These are phyloP conservation scores for Taphrina wiesneri DNA, from an alignment of 1,139 yeast genomes.

Conservation along the genomic window DNA sequence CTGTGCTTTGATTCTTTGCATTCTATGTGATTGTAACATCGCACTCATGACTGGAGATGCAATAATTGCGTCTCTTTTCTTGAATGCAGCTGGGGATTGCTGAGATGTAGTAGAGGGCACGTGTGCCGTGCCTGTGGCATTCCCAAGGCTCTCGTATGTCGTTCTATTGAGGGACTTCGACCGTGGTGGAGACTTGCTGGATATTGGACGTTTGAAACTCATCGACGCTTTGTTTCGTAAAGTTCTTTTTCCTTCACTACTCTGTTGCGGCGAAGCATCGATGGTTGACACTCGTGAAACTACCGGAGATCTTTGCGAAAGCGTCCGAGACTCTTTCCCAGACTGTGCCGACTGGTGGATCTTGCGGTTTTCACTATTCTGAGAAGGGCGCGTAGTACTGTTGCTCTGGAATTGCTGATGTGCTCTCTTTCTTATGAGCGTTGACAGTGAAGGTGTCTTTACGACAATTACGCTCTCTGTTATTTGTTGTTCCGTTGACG, in stretches of 20 bases:
- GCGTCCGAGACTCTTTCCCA: background rate
- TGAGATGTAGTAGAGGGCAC: background rate
- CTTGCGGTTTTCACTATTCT: background rate
- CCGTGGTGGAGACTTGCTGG: background rate
- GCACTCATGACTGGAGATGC: constrained; percentile 29
- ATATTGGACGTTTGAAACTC: background rate
- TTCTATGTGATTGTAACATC: constrained; percentile 1
- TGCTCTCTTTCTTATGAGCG: constrained; percentile 8
- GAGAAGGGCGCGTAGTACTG: background rate
- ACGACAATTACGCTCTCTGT: background rate
- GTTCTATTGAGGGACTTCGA: background rate
- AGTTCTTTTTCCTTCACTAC: background rate
- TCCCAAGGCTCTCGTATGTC: background rate
- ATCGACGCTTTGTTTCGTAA: background rate
- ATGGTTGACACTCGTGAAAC: background rate
- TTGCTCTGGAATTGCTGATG: constrained; percentile 15
- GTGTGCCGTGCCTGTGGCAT: background rate
- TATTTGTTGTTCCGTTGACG: background rate
- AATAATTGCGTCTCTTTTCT: background rate
- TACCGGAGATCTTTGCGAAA: background rate
- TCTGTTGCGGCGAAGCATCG: background rate
- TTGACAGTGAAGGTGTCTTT: background rate
- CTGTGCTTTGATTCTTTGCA: background rate
- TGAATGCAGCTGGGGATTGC: background rate
- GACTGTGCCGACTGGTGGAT: background rate